Base-by-base conservation (phyloP, 176 grass and related monocot genomes). In the Echinochloa phyllopogon region DNA sequence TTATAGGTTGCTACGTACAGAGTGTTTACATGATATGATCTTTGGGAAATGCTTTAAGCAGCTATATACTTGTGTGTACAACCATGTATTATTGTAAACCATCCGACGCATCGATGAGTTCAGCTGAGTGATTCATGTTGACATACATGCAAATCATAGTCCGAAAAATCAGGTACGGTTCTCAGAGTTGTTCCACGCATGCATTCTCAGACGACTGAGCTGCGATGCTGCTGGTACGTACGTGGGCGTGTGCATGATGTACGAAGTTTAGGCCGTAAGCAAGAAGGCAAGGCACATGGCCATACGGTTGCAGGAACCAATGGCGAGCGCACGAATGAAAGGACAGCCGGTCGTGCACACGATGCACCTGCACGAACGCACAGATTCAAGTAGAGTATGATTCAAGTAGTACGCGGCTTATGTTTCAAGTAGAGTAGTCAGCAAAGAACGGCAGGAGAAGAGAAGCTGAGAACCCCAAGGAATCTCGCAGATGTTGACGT, bases 321-420 rank as follows among this genome's bases (percentile, higher is more conserved):
- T 8, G 38, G 58, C 61, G 61, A 53, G 10, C 83, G 12, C 72
- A 77, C 43, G 40, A 24, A 63, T 63, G 11, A 44, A 55, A n/a
- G 23, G 50, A 12, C 72, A 27, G 53, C 8, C 50, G 45, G 20
- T 64, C 20, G 41, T 67, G 71, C 71, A 42, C 58, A 39, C 29
- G 29, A 33, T 41, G 50, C 79, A 71, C 27, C 43, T 61, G 60
- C 60, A 80, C 60, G 60, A 66, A 66, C 59, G 59, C 77, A 7
- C 13, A 81, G 29, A 52, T 24, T 41, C 1, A n/a, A n/a, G n/a
- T n/a, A n/a, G n/a, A n/a, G n/a, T n/a, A n/a, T n/a, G n/a, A n/a
- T n/a, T n/a, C n/a, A n/a, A 23, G 3, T 29, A 10, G 18, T 6
- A 42, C 20, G 49, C 70, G 25, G 25, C 29, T 20, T 52, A 36